Conservation (phyloP, 2,329 filamentous ascomycete genomes). For the Phaeosphaeria sp. region DNA sequence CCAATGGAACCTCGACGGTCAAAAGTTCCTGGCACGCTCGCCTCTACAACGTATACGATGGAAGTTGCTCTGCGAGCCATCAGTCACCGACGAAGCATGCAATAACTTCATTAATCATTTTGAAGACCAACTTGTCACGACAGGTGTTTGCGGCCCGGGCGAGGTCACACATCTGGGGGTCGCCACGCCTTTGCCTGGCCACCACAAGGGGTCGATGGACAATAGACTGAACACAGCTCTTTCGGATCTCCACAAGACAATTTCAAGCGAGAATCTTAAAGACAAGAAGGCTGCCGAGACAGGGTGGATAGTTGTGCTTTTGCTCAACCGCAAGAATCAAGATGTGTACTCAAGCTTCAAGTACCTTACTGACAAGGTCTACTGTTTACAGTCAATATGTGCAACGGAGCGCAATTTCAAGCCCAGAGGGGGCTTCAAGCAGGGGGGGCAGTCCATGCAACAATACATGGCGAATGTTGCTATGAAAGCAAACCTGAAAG, state of each 20-base stretch:
- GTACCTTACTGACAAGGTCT: constrained; percentile 15
- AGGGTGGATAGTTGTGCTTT: constrained; percentile 2
- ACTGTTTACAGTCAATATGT: constrained; percentile 15
- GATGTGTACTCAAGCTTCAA: constrained; percentile 18
- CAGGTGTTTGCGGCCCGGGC: not conserved
- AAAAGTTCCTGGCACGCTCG: not conserved
- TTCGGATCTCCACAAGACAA: not conserved
- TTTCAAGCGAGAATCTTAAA: not conserved
- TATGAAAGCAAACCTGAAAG: constrained; percentile 41
- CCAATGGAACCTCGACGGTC: not conserved
- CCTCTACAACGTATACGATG: not conserved
- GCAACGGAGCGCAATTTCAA: not conserved
- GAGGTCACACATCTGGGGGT: not conserved
- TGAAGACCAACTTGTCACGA: not conserved
- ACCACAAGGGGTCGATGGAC: not conserved
- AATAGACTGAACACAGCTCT: not conserved
- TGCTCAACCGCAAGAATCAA: constrained; percentile 3
- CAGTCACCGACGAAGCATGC: not conserved
- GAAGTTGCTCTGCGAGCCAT: not conserved
- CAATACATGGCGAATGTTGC: constrained; percentile 26
- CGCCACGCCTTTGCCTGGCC: not conserved
- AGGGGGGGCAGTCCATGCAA: not conserved
- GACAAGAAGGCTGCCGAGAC: no score
- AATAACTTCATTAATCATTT: not conserved
- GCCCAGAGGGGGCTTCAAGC: not conserved